Evolutionary conservation across 2,329 filamentous ascomycete species (phyloP), one percentile per base, ranked within the genome.

Genomic region (Helotiales sp.): DNA sequence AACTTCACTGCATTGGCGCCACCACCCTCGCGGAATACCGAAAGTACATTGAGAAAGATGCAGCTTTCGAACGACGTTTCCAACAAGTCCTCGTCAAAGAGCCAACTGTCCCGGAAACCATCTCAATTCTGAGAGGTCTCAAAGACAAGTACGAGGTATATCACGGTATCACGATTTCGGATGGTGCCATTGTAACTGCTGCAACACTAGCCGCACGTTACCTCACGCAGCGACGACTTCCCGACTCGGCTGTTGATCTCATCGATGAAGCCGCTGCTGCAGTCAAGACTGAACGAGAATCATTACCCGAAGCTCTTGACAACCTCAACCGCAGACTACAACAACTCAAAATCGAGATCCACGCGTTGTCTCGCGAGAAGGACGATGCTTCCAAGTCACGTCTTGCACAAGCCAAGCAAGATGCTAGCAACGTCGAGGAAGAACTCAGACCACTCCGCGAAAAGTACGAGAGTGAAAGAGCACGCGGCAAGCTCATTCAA

Each of bases 91-190:
- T 99, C 44, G 93, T 98, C 73, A 97, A 97, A 77, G 95, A 99
- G 72, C 95, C 95, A 2, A 82, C 85, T 5, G 87, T 98, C 49
- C 75, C 85, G 1, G 95, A 99, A 76, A 98, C 95, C 13, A 85
- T 99, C 62, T 99, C 95, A 22, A 99, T 99, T 70, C 87, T 99
- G n/a, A 91, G 95, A 81, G 95, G 95, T 71, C 79, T 99, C 63
- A 99, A 98, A 79, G 93, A 98, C 74, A 91, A 92, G 73, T 99
- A 98, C 76, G 95, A 99, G 77, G 91, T 96, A 50, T 95, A 99
- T 75, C 95, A 99, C 74, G 93, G 93, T 81, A 95, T 99, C 69
- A 98, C 87, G 65, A 99, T 99, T 65, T 86, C 93, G 42, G 95
- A 99, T 70, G 91, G 88, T 69, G 95, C 95, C 62, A 90, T 99